These are phyloP conservation scores for Cucurbita maxima DNA, from an alignment of 306 rosid genomes.

Conservation along the genomic window DNA sequence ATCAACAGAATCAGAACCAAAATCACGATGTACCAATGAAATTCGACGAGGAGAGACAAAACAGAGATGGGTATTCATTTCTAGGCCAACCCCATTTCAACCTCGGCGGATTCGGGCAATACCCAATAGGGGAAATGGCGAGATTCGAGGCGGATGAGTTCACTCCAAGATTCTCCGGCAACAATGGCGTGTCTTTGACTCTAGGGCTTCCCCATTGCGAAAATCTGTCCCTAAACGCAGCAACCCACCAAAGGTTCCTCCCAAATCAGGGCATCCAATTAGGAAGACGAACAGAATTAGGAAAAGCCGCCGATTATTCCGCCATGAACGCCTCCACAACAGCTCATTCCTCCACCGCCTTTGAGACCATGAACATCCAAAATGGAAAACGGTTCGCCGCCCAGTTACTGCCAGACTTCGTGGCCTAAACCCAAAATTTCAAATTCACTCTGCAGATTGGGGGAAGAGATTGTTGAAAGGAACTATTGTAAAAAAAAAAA, in stretches of 20 bases:
- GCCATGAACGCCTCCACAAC: conserved; percentile 35
- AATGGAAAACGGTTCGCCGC: conserved; percentile 85
- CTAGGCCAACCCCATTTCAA: conserved; percentile 67
- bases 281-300: conserved; percentile 59
- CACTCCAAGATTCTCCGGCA: conserved; percentile 66
- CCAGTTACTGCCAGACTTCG: conserved; percentile 82
- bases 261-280: conserved; percentile 56
- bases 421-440: conserved; percentile 24
- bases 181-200: conserved; percentile 80
- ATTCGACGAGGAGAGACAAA: conserved; percentile 43
- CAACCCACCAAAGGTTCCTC: conserved; percentile 53
- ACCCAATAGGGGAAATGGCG: conserved; percentile 75
- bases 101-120: conserved; percentile 61
- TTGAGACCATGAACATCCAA: conserved; percentile 68
- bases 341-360: conserved; percentile 65
- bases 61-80: conserved; percentile 69
- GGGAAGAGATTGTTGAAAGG: conserved; percentile 1
- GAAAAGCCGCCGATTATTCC: conserved; percentile 53
- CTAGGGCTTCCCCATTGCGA: conserved; percentile 91
- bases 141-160: conserved; percentile 65
- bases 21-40: conserved; percentile 30
- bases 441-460: not conserved
- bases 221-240: conserved; percentile 39
- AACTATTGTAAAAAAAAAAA: conserved; percentile 62
- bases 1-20: not conserved